Conservation (phyloP, 139 green algal species). For the Auxenochlorella pyrenoidosa region DNA sequence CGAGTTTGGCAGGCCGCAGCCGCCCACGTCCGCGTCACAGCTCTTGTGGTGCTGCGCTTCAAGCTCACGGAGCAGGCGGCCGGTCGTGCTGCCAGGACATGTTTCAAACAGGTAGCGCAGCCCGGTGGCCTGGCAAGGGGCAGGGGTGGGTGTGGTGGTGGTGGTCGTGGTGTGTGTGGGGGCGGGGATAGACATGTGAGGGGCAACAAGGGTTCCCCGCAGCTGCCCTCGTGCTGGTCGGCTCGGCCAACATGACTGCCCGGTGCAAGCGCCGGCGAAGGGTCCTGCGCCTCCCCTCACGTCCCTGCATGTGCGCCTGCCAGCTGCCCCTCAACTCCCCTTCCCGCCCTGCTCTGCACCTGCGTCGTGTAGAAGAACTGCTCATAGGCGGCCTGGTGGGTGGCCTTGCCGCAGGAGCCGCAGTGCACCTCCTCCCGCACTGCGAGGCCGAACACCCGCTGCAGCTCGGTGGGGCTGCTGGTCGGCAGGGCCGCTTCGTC, state of each 20-base stretch:
- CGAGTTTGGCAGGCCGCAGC: slow-evolving; percentile 6
- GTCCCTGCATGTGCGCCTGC: no score
- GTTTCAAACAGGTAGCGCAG: background rate
- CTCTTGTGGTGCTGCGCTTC: slow-evolving; percentile 20
- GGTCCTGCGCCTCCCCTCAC: no score
- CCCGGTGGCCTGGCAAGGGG: background rate
- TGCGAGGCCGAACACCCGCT: background rate
- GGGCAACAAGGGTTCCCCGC: no score
- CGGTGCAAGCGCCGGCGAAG: no score
- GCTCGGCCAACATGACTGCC: no score
- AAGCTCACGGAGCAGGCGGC: background rate
- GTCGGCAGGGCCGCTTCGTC: no score
- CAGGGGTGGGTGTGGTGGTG: background rate
- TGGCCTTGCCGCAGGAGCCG: background rate
- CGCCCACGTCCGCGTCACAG: background rate
- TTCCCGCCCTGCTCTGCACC: background rate
- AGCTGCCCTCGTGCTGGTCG: no score
- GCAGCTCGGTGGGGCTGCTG: no score
- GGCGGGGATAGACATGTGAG: no score
- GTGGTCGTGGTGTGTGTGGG: no score
- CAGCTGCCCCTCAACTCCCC: no score
- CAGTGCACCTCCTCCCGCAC: slow-evolving; percentile 21
- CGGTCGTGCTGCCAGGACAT: background rate
- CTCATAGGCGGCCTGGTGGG: slow-evolving; percentile 2
- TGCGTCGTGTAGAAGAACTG: slow-evolving; percentile 24